Base-by-base conservation (phyloP, 768 basidiomycete species). In the Suillus luteus region DNA sequence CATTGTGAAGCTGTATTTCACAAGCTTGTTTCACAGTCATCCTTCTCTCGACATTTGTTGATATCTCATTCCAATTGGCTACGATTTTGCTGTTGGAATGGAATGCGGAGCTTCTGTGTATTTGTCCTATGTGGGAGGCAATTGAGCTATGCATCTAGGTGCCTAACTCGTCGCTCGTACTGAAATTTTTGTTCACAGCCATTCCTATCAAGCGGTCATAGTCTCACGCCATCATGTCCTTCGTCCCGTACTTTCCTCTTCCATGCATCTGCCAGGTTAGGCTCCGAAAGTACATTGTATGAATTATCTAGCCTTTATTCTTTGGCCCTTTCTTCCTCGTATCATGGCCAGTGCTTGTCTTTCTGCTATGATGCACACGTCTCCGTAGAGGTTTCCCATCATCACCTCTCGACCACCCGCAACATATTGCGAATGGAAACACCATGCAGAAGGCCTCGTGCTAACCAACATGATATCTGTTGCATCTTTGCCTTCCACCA, bases 341-440 rank as follows among this genome's bases (percentile, higher is more conserved):
- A 27, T 14, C 24, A 27, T 55, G 8, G 24, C 24, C 17, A n/a
- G 7, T 27, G 40, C 24, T 8, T 2, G 52, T 59, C 55, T 60
- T 35, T 60, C 52, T 5, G 24, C 57, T 27, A 60, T 59, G 54
- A 59, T 60, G 54, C 60, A 60, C 19, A 17, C 52, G 33, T 60
- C 60, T 52, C 57, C 57, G 17, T 58, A 58, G 10, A 58, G 38
- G 11, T 41, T 27, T 7, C 57, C 57, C 57, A 58, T 58, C 57
- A 41, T 58, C 22, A 58, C 57, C 38, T 41, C 57, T 41, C 17
- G 38, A 41, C 38, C 57, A 12, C 57, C 57, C 8, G 24, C 57
- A 12, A 58, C 57, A 19, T 58, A 58, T 27, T 41, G 57, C 17
- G 57, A 41, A 11, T 58, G 57, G 17, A 58, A 24, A 41, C 57